Evolutionary conservation across 202 grass and related monocot species (phyloP).

Genomic region (Hordeum pubiflorum): DNA sequence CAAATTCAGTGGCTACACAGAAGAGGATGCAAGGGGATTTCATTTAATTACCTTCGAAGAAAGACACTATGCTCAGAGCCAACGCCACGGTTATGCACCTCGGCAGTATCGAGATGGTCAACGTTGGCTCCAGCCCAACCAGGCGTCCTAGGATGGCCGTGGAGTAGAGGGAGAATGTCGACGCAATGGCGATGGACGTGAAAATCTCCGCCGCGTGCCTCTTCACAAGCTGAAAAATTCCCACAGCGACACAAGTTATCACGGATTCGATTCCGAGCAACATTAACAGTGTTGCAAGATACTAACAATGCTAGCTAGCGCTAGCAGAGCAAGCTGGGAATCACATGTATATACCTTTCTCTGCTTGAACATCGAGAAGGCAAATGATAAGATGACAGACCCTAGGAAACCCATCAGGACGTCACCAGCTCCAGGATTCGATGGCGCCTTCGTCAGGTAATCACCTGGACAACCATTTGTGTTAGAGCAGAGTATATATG

Average conservation of each 20-base stretch:
- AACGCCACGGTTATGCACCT: slow-evolving; percentile 95
- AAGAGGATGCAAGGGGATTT: background rate
- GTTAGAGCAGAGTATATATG: background rate
- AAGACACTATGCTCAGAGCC: slow-evolving; percentile 92
- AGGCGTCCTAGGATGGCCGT: slow-evolving; percentile 69
- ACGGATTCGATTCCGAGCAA: background rate
- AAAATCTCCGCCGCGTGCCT: slow-evolving; percentile 92
- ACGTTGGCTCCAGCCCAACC: slow-evolving; percentile 54
- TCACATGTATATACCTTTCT: slow-evolving; percentile 39
- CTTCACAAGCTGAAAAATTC: slow-evolving; percentile 62
- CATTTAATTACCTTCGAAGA: slow-evolving; percentile 66
- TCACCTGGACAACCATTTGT: slow-evolving; percentile 36
- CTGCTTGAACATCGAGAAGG: slow-evolving; percentile 97
- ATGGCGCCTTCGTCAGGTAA: slow-evolving; percentile 73
- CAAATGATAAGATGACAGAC: slow-evolving; percentile 89
- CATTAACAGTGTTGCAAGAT: background rate
- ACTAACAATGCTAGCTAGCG: background rate
- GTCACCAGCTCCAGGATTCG: slow-evolving; percentile 89
- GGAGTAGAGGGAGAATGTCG: slow-evolving; percentile 77
- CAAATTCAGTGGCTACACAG: background rate
- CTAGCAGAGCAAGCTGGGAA: too few species aligned
- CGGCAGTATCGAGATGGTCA: slow-evolving; percentile 79
- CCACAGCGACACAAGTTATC: background rate
- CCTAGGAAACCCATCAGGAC: slow-evolving; percentile 95
- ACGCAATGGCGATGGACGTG: slow-evolving; percentile 68